Percentiles rank a stretch among this genome's conserved stretches.
Conservation (phyloP, 2,329 filamentous ascomycete genomes). For the Pestalotiopsis sp. region DNA sequence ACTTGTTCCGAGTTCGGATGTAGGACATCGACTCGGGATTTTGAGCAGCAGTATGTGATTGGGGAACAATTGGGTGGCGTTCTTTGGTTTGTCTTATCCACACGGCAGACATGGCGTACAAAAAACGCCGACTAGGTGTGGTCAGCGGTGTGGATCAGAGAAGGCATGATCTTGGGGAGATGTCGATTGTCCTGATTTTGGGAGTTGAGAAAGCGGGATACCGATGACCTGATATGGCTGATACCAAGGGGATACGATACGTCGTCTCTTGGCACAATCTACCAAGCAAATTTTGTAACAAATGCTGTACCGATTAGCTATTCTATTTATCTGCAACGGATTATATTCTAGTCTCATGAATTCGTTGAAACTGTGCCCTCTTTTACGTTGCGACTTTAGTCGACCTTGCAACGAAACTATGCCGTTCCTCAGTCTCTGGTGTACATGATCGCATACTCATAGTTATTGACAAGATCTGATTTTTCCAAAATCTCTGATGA, state of each 20-base stretch:
- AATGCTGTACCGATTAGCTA: no score
- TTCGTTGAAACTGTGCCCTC: no score
- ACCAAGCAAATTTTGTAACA: no score
- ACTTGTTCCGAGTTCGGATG: slow-evolving; percentile 65
- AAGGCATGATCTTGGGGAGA: background rate
- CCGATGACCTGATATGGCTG: background rate
- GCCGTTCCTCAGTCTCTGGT: no score
- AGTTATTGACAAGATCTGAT: background rate
- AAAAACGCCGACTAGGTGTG: background rate
- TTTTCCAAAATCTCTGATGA: background rate
- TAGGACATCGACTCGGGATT: slow-evolving; percentile 21
- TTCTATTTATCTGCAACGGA: no score
- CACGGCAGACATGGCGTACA: background rate
- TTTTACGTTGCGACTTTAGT: no score
- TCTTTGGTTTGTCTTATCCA: background rate
- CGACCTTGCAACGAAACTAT: no score
- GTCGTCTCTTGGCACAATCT: no score
- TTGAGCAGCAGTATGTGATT: background rate
- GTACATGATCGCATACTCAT: no score
- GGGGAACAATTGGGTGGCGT: background rate
- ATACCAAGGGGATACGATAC: background rate
- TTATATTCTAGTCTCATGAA: no score
- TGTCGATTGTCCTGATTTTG: background rate
- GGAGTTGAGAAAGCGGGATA: background rate
- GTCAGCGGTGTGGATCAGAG: background rate